Base-by-base conservation (phyloP, 2,329 filamentous ascomycete genomes). In the Aschersonia sp. region DNA sequence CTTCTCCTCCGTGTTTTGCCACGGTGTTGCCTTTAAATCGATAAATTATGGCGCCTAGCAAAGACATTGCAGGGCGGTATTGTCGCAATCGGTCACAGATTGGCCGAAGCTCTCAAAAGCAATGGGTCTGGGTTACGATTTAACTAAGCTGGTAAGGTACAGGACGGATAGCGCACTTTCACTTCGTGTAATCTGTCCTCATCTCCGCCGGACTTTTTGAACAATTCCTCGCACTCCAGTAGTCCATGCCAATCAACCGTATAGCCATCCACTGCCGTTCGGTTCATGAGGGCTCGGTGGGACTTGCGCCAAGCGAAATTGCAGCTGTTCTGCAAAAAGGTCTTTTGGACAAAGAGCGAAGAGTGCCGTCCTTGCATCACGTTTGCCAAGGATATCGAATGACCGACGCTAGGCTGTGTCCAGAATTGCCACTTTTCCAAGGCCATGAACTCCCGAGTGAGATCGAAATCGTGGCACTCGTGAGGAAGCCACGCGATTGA, bases 231-330 rank as follows among this genome's bases (percentile, higher is more conserved):
- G 22, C 47, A 48, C 39, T 48, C 39, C 44, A 42, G 22, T 5
- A 48, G 10, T 5, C 44, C 47, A 22, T 48, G 31, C 44, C 43
- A 45, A 32, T 45, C 47, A 7, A 30, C 40, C 7, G 41, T 40
- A 22, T 48, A 48, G 30, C 47, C 47, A 12, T 48, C 47, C 6
- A 48, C 30, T n/a, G 43, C 35, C 5, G 43, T 45, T 14, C 8
- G n/a, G 11, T 48, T 48, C 8, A 45, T 39, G n/a, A 48, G 6
- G 10, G 47, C 47, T 10, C 47, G 29, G 32, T 48, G 47, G 37
- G 35, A 9, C 47, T 48, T 48, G n/a, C 40, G 39, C 47, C 47
- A 48, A 8, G 47, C 47, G 41, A 45, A 48, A 5, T 45, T 43
- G 41, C 47, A 48, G n/a, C 47, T 43, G 12, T 45, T 39, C 30